Evolutionary conservation across 768 basidiomycete genomes (phyloP).

Genomic region (Aureoboletus auriporus): DNA sequence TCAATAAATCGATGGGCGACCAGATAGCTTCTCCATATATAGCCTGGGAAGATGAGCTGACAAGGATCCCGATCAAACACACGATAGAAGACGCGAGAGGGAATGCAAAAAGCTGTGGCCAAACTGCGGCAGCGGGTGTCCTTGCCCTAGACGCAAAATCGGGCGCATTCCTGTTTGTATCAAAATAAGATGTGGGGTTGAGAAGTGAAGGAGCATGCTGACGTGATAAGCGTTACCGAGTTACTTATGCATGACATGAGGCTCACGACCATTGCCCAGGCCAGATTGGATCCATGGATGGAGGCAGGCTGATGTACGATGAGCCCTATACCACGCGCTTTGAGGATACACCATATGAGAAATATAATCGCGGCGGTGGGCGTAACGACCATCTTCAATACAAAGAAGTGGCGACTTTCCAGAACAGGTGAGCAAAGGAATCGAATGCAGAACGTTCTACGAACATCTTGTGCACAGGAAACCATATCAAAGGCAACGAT

Average conservation of each 20-base stretch:
- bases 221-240: slow-evolving; percentile 72
- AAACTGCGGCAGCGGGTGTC: slow-evolving; percentile 53
- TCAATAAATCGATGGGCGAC: slow-evolving; percentile 72
- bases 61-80: slow-evolving; percentile 78
- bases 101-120: slow-evolving; percentile 66
- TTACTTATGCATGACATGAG: slow-evolving; percentile 79
- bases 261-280: slow-evolving; percentile 72
- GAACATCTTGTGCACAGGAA: slow-evolving; percentile 78
- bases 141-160: slow-evolving; percentile 67
- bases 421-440: slow-evolving; percentile 10
- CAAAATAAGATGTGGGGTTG: slow-evolving; percentile 12
- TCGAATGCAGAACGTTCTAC: slow-evolving; percentile 20
- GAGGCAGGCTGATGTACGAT: slow-evolving; percentile 63
- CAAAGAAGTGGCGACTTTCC: slow-evolving; percentile 70
- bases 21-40: slow-evolving; percentile 78
- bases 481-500: slow-evolving; percentile 76
- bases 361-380: slow-evolving; percentile 68
- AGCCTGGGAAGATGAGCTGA: slow-evolving; percentile 70
- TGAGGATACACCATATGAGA: slow-evolving; percentile 75
- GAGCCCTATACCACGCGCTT: slow-evolving; percentile 74
- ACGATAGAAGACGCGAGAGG: slow-evolving; percentile 72
- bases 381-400: slow-evolving; percentile 68
- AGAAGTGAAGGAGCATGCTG: slow-evolving; percentile 21
- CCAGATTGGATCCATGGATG: slow-evolving; percentile 62
- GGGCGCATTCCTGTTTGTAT: slow-evolving; percentile 55